A percentile compares a stretch with the other conserved stretches of the same genome.
phyloP scores from a whole-genome alignment of 2,329 filamentous ascomycete genomes.

The Neoascochyta sp. region DNA sequence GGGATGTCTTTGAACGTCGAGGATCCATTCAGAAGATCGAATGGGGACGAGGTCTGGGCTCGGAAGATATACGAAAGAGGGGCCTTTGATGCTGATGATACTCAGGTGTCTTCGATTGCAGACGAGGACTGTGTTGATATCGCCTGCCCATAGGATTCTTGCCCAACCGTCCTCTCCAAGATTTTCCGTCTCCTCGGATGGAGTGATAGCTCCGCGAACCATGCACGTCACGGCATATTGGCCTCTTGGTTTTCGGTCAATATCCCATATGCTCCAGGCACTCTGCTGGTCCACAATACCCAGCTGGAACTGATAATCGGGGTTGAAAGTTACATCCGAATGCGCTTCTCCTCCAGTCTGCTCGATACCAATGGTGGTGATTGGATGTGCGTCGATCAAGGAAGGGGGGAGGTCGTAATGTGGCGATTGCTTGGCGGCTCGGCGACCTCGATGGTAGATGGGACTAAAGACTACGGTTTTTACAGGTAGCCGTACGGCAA shows the following conservation, averaged over 20 bases:
- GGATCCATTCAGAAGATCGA: conserved; percentile 47
- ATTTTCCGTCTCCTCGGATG: conserved; percentile 1
- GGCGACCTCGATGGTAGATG: conserved; percentile 11
- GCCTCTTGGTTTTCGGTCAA: conserved; percentile 33
- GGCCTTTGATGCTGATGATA: conserved; percentile 35
- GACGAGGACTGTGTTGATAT: conserved; percentile 50
- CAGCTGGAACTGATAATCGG: conserved; percentile 58
- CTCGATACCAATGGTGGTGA: conserved; percentile 52
- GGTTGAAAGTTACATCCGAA: conserved; percentile 63
- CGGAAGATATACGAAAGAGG: conserved; percentile 15
- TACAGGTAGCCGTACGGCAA: conserved; percentile 50
- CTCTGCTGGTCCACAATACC: conserved; percentile 63
- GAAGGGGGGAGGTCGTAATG: conserved; percentile 41
- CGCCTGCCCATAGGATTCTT: conserved; percentile 47
- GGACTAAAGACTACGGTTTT: conserved; percentile 49
- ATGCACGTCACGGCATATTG: conserved; percentile 35
- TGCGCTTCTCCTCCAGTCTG: conserved; percentile 56
- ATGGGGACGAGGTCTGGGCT: conserved; percentile 23
- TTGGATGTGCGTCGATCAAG: conserved; percentile 53
- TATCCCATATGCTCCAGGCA: conserved; percentile 65
- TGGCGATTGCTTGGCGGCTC: conserved; percentile 12
- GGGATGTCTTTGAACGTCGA: conserved; percentile 55
- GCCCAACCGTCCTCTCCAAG: conserved; percentile 48
- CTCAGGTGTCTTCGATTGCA: conserved; percentile 46
- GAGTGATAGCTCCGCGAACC: conserved; percentile 21